Evolutionary conservation across 2,329 filamentous ascomycete species (phyloP), one percentile per base, ranked within the genome.

Genomic region (Pyrenophora graminea): DNA sequence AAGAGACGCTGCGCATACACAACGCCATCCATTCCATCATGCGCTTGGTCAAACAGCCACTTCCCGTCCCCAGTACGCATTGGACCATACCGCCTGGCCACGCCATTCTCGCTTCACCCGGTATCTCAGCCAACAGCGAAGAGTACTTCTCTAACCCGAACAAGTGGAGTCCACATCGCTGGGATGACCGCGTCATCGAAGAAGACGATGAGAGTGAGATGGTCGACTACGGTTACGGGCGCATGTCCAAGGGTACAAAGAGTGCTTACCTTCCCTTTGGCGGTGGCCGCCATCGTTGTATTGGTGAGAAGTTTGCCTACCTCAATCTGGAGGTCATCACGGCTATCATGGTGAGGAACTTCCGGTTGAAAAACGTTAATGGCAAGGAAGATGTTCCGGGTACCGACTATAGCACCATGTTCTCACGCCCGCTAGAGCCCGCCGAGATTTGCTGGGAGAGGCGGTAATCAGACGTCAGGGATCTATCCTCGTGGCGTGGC

Each of bases 301-400:
- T 96, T 67, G 91, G 91, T 59, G 91, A 96, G 79, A 89, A 95
- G 66, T 96, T 96, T 72, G 91, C 91, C 64, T 93, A 92, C 70
- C 81, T 92, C 46, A 91, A 96, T 76, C 80, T 96, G 54, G 86
- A 90, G 69, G 90, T 89, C 45, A 93, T 96, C 60, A 78, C 85
- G 10, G 40, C 40, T 6, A 23, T 34, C 17, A 43, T 43, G 40
- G 40, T 43, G 21, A 23, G 38, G 4, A 39, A 39, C 38, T 25
- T 39, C 12, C 23, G 32, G 19, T 23, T 47, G 3, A 47, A 38
- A 15, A 38, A 38, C 19, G 10, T 19, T 21, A 12, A 38, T n/a
- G 34, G 34, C 4, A 38, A 8, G 34, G 34, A 38, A 21, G 15
- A 15, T n/a, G 34, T 38, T 17, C 34, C 34, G 6, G 34, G 10